Evolutionary conservation across 2,329 filamentous ascomycete species (phyloP), one percentile per base, ranked within the genome.

Genomic region (Zymoseptoria tritici): DNA sequence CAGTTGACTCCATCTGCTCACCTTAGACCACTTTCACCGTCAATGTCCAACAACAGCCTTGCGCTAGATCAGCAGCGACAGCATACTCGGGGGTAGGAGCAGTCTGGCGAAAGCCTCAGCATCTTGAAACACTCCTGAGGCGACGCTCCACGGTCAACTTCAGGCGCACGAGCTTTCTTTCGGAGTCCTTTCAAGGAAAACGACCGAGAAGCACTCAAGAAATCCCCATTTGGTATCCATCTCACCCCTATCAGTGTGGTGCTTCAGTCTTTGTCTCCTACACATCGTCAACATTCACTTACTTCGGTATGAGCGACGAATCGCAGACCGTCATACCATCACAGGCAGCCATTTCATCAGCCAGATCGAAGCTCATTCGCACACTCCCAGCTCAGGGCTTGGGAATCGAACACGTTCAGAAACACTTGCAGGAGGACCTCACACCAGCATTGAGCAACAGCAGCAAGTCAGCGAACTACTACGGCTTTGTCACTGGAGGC

Each of bases 401-500:
- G 2, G 81, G 81, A 13, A 68, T 78, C 13, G 67, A 74, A 61
- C 67, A 70, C 36, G 75, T 76, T 5, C 71, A 76, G 52, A 63
- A 70, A 6, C 81, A 83, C 64, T 66, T 83, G 3, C 64, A 73
- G 4, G 62, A 75, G 6, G 78, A 81, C 29, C 69, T 83, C 6
- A 71, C 72, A 2, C 79, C 79, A 6, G 88, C 81, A 1, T 81
- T 94, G 60, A 91, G 87, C 67, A 82, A 80, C 21, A 50, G 22
- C 31, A 86, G 84, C 65, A 80, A 82, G 50, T 85, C 82, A 51
- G 74, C 84, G 9, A 84, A 85, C 57, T 96, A 95, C 79, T 95
- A 90, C 73, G 92, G 91, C 60, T 96, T 97, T 72, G 88, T 97
- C 5, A 96, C 87, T 0, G 93, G 93, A 52, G 89, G 90, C 13